These are phyloP conservation scores for Antrodiella citrinella DNA, from an alignment of 768 basidiomycete genomes.

Conservation along the genomic window DNA sequence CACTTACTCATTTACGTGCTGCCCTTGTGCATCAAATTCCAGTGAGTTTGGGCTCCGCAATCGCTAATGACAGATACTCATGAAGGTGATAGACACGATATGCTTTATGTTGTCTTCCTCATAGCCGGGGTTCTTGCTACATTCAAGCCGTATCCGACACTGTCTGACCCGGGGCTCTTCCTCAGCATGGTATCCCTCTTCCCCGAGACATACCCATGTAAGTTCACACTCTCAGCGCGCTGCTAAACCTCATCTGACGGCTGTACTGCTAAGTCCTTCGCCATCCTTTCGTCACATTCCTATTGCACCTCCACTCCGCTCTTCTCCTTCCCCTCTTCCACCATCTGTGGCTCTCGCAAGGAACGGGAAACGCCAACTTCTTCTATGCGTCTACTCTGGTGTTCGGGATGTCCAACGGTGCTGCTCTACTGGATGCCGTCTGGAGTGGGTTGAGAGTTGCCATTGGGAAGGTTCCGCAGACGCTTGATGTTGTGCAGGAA, in stretches of 20 bases:
- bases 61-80: too few species aligned
- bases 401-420: conserved; percentile 80
- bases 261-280: conserved; percentile 52
- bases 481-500: conserved; percentile 53
- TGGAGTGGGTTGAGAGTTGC: conserved; percentile 79
- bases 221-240: conserved; percentile 25
- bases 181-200: conserved; percentile 74
- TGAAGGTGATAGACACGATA: conserved; percentile 62
- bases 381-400: conserved; percentile 95
- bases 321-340: conserved; percentile 88
- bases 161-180: conserved; percentile 86
- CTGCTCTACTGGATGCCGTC: conserved; percentile 73
- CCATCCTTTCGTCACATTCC: conserved; percentile 74
- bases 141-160: conserved; percentile 89
- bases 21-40: conserved; percentile 84
- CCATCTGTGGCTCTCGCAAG: conserved; percentile 83
- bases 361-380: conserved; percentile 96
- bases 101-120: conserved; percentile 71
- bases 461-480: conserved; percentile 47
- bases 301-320: conserved; percentile 77
- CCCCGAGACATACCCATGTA: conserved; percentile 78
- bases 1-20: conserved; percentile 78
- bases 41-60: conserved; percentile 52
- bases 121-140: conserved; percentile 69
- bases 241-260: neutral